Percentiles rank a stretch among this genome's conserved stretches.
Evolutionary conservation across 192 early-diverging fungal species (phyloP).

Genomic region (Entophlyctis luteolus): DNA sequence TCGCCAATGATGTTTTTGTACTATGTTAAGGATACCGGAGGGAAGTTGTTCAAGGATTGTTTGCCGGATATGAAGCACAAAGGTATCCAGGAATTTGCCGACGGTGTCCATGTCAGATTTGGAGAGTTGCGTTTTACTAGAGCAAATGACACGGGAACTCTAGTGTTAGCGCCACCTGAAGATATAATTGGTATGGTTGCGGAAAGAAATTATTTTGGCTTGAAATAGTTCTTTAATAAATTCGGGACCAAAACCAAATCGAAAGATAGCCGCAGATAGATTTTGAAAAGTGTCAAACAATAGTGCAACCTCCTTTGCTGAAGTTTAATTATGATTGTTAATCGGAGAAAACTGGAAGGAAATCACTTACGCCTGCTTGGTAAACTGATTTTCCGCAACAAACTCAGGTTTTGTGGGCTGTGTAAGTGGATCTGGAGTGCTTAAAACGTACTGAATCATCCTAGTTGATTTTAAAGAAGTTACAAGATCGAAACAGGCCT

Average conservation of each 20-base stretch:
- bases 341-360: background rate
- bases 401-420: slow-evolving; percentile 42
- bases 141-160: background rate
- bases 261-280: background rate
- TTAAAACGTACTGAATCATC: slow-evolving; percentile 42
- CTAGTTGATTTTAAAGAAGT: slow-evolving; percentile 15
- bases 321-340: no score
- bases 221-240: no score
- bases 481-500: background rate
- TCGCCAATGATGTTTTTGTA: background rate
- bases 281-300: background rate
- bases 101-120: slow-evolving; percentile 1
- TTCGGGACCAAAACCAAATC: no score
- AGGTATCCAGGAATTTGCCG: background rate
- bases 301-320: background rate
- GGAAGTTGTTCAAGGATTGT: background rate
- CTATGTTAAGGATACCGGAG: background rate
- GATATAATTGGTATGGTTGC: background rate
- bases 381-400: slow-evolving; percentile 50
- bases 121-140: background rate
- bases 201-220: background rate
- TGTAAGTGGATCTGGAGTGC: slow-evolving; percentile 50
- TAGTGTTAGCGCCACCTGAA: background rate
- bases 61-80: background rate
- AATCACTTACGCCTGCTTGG: slow-evolving; percentile 28